Base-by-base conservation (phyloP, 371 early-diverging fungal genomes). In the Haplosporangium sp. region DNA sequence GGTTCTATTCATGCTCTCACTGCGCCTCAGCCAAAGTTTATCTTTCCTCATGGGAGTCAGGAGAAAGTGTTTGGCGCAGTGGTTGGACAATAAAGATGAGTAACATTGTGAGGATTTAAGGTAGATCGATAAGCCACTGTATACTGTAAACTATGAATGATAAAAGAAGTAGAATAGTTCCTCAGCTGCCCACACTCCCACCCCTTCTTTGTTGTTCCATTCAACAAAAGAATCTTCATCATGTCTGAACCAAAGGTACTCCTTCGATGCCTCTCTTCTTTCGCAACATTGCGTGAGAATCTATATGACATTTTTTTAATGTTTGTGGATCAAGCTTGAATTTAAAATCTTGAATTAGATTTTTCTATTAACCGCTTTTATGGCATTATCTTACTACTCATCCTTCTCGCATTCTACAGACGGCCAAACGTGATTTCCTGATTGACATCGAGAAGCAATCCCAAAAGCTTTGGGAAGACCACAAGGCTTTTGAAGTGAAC, bases 361-460 rank as follows among this genome's bases (percentile, higher is more conserved):
- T 15, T 50, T 50, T 15, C 50, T 4, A 55, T 34, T 34, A 55
- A 55, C 60, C n/a, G 39, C 19, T 37, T 6, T 50, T 35, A 38
- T 1, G 13, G 19, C 4, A 50, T 44, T 20, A 55, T 17, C 34
- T 1, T 35, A 38, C 35, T n/a, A 34, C 44, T 34, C 45, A 7
- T 19, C 10, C 35, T 57, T 48, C 13, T 4, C 19, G 19, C 35
- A 45, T 37, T 44, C 20, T 34, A 53, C 77, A 91, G 91, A 93
- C 94, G 7, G 88, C 86, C 72, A 96, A 96, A 87, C 92, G 95
- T 76, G 97, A 97, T 84, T 84, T 89, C 61, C 92, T 97, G 65
- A 87, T 91, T 63, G 89, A 87, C 3, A 86, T 95, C 63, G 99
- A 99, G 88, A 77, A 76, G 63, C 86, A 87, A 53, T 90, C 92